Evolutionary conservation across 2,329 filamentous ascomycete species (phyloP).

Genomic region (Botrytis tulipae): DNA sequence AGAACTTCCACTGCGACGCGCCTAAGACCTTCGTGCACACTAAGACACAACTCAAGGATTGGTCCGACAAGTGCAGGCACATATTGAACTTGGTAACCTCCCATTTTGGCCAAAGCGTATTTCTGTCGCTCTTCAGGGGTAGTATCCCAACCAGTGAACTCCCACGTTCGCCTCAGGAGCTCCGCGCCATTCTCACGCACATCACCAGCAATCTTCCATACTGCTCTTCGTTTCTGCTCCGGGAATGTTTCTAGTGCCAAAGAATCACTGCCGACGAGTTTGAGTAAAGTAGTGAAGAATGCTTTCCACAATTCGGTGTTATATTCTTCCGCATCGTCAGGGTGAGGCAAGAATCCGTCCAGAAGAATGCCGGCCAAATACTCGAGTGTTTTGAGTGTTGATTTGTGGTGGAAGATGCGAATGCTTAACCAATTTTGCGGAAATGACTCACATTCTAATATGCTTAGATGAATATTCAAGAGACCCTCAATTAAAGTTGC

Average conservation of each 20-base stretch:
- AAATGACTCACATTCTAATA: constrained; percentile 86
- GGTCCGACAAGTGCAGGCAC: constrained; percentile 88
- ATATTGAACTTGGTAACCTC: constrained; percentile 97
- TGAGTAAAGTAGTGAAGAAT: constrained; percentile 86
- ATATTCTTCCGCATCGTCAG: constrained; percentile 79
- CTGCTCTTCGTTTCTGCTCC: constrained; percentile 90
- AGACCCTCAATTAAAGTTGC: constrained; percentile 73
- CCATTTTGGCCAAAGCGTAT: constrained; percentile 80
- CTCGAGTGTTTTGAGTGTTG: constrained; percentile 80
- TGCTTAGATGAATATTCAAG: constrained; percentile 82
- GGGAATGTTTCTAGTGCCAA: constrained; percentile 93
- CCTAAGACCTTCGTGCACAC: constrained; percentile 87
- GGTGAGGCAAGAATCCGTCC: constrained; percentile 80
- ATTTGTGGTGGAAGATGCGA: constrained; percentile 89
- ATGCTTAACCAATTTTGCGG: constrained; percentile 88
- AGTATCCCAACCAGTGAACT: constrained; percentile 95
- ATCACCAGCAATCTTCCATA: constrained; percentile 99
- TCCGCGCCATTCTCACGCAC: constrained; percentile 89
- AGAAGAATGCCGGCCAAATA: constrained; percentile 77
- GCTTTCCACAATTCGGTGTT: constrained; percentile 92
- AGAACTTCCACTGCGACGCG: constrained; percentile 89
- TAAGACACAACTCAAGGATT: constrained; percentile 90
- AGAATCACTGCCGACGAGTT: constrained; percentile 83
- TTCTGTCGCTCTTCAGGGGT: constrained; percentile 72
- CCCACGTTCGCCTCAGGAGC: constrained; percentile 81